Conservation (phyloP, 1,139 yeast species). For the Candida sanyaensis region DNA sequence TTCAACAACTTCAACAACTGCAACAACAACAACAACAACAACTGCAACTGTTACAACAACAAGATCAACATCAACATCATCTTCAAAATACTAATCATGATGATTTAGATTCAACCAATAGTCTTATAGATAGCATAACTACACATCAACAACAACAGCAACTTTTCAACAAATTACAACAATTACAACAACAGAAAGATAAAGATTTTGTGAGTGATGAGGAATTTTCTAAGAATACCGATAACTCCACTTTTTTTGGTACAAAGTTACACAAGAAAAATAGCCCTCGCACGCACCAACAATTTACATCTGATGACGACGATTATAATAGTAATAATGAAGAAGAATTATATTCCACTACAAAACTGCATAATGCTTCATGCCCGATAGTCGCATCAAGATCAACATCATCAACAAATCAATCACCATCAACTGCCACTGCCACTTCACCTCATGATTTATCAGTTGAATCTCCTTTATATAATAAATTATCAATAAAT, state of each 20-base stretch:
- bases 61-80: conserved; percentile 9
- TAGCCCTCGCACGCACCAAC: conserved; percentile 1
- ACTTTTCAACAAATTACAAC: conserved; percentile 10
- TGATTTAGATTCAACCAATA: conserved; percentile 6
- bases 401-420: background rate
- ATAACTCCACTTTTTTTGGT: conserved; percentile 11
- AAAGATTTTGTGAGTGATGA: conserved; percentile 6
- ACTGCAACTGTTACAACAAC: conserved; percentile 4
- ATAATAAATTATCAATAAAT: conserved; percentile 5
- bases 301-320: background rate
- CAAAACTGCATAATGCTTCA: background rate
- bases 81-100: background rate
- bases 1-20: too few species aligned
- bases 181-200: conserved; percentile 10
- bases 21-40: background rate
- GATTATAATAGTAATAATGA: too few species aligned
- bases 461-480: background rate
- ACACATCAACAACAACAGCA: conserved; percentile 11
- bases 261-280: conserved; percentile 1
- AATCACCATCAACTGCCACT: background rate
- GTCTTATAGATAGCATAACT: conserved; percentile 2
- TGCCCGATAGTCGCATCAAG: conserved; percentile 1
- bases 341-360: background rate
- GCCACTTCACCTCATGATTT: background rate
- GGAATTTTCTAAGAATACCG: conserved; percentile 7